phyloP scores from a whole-genome alignment of 108 stramenopile species.

The Nitzschia sp. region DNA sequence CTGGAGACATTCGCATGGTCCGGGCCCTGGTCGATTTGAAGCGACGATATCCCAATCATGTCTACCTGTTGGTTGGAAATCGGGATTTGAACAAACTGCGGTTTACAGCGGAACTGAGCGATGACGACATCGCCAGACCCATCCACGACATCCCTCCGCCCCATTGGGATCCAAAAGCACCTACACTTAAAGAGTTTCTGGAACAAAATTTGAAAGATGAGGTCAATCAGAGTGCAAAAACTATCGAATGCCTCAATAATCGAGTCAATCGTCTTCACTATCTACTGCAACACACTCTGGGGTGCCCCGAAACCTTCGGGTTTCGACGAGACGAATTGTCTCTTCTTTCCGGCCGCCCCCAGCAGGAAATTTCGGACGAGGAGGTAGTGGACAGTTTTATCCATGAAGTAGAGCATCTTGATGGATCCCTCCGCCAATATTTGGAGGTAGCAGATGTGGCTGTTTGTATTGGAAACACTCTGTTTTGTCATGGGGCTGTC shows the following conservation, averaged over 20 bases:
- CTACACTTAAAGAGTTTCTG: conserved; percentile 44
- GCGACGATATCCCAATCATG: conserved; percentile 51
- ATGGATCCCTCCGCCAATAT: conserved; percentile 56
- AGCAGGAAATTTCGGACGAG: conserved; percentile 45
- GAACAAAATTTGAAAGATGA: conserved; percentile 3
- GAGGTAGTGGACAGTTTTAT: conserved; percentile 56
- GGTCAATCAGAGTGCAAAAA: not conserved
- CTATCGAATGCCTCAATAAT: conserved; percentile 28
- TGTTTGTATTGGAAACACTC: conserved; percentile 53
- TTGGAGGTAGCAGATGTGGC: conserved; percentile 49
- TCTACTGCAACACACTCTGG: conserved; percentile 63
- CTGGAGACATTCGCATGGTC: conserved; percentile 67
- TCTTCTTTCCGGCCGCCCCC: conserved; percentile 9
- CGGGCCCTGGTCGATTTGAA: conserved; percentile 57
- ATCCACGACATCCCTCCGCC: conserved; percentile 40
- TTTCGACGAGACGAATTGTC: conserved; percentile 58
- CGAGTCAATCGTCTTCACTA: conserved; percentile 49
- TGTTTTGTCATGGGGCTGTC: conserved; percentile 72
- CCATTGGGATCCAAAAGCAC: conserved; percentile 55
- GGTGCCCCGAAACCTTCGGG: conserved; percentile 67
- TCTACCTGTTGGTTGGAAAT: conserved; percentile 73
- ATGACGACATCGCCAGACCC: conserved; percentile 39
- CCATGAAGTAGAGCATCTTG: conserved; percentile 38
- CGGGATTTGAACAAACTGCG: conserved; percentile 81
- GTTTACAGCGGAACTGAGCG: conserved; percentile 49